Conservation (phyloP, 306 rosid genomes). For the Glycine tomentella region DNA sequence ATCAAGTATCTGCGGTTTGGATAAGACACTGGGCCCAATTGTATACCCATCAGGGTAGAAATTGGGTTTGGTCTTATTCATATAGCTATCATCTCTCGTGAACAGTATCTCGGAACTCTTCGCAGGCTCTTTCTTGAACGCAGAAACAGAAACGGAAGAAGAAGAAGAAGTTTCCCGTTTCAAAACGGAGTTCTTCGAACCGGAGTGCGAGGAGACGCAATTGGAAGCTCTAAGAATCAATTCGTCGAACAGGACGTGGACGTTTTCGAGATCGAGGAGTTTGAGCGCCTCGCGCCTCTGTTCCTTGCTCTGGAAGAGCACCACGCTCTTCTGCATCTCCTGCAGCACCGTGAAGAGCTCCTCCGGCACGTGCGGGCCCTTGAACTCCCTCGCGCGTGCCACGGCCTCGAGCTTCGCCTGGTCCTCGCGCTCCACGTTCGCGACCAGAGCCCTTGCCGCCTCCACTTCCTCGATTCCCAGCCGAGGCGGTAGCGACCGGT, state of each 20-base stretch:
- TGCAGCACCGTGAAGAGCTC: conserved; percentile 64
- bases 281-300: conserved; percentile 62
- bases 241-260: conserved; percentile 63
- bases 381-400: conserved; percentile 43
- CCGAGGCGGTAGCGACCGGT: conserved; percentile 64
- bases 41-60: conserved; percentile 52
- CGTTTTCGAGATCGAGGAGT: conserved; percentile 69
- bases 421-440: conserved; percentile 64
- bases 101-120: conserved; percentile 46
- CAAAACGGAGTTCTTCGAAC: no score
- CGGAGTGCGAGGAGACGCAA: conserved; percentile 41
- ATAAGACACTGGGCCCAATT: conserved; percentile 48
- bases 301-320: conserved; percentile 58
- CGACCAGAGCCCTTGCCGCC: conserved; percentile 61
- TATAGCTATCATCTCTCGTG: conserved; percentile 67
- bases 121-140: conserved; percentile 39
- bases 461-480: conserved; percentile 75
- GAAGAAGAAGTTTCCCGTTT: background rate
- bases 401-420: conserved; percentile 63
- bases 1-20: conserved; percentile 58
- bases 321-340: conserved; percentile 64
- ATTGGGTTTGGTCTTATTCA: conserved; percentile 54
- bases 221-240: conserved; percentile 69
- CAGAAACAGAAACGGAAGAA: conserved; percentile 39
- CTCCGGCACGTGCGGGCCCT: conserved; percentile 55